phyloP scores from a whole-genome alignment of 2,329 filamentous ascomycete genomes.

The Penicillium sp. region DNA sequence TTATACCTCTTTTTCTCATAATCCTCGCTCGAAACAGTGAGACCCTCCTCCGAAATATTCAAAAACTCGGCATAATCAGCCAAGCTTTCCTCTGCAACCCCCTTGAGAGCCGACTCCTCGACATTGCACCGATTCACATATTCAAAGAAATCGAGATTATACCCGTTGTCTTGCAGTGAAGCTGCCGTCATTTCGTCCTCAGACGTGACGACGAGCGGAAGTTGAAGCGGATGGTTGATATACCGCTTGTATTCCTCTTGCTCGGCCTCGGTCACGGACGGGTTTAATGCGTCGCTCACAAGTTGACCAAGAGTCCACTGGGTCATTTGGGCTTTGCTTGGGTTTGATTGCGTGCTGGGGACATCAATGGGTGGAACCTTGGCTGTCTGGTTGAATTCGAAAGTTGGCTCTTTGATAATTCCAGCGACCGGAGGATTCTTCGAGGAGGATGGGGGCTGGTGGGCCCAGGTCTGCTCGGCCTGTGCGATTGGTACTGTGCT shows the following conservation, averaged over 20 bases:
- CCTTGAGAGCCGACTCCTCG: constrained; percentile 51
- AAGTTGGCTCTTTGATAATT: constrained; percentile 59
- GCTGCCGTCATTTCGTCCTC: constrained; percentile 41
- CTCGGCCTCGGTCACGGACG: constrained; percentile 74
- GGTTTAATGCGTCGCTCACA: constrained; percentile 81
- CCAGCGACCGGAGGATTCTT: constrained; percentile 40
- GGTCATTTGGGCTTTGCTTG: constrained; percentile 74
- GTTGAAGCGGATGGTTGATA: constrained; percentile 81
- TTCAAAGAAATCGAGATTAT: constrained; percentile 70
- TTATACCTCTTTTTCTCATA: constrained; percentile 92
- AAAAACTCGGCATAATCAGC: constrained; percentile 77
- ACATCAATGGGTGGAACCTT: constrained; percentile 24
- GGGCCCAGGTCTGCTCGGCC: constrained; percentile 30
- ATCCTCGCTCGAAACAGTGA: constrained; percentile 88
- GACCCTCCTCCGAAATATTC: constrained; percentile 73
- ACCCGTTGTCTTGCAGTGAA: constrained; percentile 37
- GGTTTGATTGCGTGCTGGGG: constrained; percentile 60
- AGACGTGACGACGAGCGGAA: constrained; percentile 65
- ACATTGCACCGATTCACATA: constrained; percentile 73
- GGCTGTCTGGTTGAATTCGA: constrained; percentile 27
- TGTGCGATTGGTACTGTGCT: constrained; percentile 29
- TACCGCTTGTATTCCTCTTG: constrained; percentile 86
- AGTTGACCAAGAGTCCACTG: constrained; percentile 89
- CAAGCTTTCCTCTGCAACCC: constrained; percentile 62
- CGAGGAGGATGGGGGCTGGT: constrained; percentile 35